Conservation (phyloP, 2,329 filamentous ascomycete genomes). For the Magnaporthiopsis incrustans region DNA sequence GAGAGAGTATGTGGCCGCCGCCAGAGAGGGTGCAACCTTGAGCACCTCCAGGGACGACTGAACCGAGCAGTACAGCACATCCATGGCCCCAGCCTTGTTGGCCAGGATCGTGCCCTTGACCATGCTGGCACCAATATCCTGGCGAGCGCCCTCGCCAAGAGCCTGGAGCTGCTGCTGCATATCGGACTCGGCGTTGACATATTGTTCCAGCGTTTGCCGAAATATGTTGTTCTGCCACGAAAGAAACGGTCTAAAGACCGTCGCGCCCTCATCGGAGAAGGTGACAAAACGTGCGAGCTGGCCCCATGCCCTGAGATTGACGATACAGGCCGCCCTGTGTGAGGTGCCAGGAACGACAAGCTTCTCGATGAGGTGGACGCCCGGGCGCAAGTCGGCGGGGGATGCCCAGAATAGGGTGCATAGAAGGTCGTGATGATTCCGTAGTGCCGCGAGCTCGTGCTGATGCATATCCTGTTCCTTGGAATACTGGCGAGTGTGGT, state of each 20-base stretch:
- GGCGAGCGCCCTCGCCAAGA: conserved; percentile 38
- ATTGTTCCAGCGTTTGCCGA: conserved; percentile 48
- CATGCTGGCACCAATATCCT: conserved; percentile 33
- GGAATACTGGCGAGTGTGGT: conserved; percentile 55
- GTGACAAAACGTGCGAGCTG: conserved; percentile 54
- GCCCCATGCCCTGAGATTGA: conserved; percentile 55
- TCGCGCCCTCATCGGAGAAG: conserved; percentile 30
- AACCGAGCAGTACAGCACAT: conserved; percentile 41
- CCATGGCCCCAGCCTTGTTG: conserved; percentile 46
- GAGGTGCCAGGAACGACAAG: conserved; percentile 52
- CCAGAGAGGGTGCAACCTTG: conserved; percentile 34
- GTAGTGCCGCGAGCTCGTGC: conserved; percentile 53
- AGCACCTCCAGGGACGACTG: conserved; percentile 44
- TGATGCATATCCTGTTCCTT: conserved; percentile 54
- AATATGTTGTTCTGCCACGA: conserved; percentile 52
- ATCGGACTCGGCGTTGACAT: conserved; percentile 45
- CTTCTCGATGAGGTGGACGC: conserved; percentile 46
- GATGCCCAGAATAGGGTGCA: conserved; percentile 59
- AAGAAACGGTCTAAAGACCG: conserved; percentile 40
- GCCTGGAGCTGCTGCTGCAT: conserved; percentile 47
- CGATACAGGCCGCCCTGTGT: conserved; percentile 58
- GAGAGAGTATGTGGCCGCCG: conserved; percentile 39
- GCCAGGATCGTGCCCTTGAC: conserved; percentile 40
- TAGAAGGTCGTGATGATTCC: conserved; percentile 62
- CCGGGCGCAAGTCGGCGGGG: conserved; percentile 45